A percentile compares a stretch with the other conserved stretches of the same genome.
phyloP scores from a whole-genome alignment of 108 stramenopile species.

The Ochromonas danica region DNA sequence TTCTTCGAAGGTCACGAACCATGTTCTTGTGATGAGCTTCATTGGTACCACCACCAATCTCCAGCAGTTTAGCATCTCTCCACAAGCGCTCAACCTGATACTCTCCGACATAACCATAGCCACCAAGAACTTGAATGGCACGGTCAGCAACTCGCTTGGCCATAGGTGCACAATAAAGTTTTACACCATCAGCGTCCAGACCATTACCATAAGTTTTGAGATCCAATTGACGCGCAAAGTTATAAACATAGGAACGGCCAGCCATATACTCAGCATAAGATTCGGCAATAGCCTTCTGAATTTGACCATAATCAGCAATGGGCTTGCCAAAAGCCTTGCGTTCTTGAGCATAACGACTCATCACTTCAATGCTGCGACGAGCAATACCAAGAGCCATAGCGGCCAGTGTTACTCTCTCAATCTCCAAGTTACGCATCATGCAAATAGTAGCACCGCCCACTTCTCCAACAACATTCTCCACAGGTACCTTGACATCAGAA shows the following conservation, averaged over 20 bases:
- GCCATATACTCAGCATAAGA: constrained; percentile 90
- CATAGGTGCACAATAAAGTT: constrained; percentile 91
- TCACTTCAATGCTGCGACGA: constrained; percentile 81
- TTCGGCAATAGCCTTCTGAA: constrained; percentile 84
- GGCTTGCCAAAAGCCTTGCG: constrained; percentile 84
- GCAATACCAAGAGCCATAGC: constrained; percentile 95
- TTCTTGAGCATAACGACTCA: constrained; percentile 80
- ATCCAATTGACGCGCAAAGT: constrained; percentile 74
- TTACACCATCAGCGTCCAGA: constrained; percentile 95
- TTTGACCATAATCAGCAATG: constrained; percentile 80
- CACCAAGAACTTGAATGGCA: constrained; percentile 91
- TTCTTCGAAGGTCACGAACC: constrained; percentile 49
- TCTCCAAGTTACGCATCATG: constrained; percentile 99
- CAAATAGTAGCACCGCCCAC: constrained; percentile 83
- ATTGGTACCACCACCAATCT: constrained; percentile 98
- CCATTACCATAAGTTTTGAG: constrained; percentile 57
- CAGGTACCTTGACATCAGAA: constrained; percentile 80
- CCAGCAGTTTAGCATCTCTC: constrained; percentile 95
- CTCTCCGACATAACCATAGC: constrained; percentile 96
- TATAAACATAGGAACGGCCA: constrained; percentile 84
- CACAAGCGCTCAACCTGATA: constrained; percentile 93
- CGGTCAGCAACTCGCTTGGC: constrained; percentile 91
- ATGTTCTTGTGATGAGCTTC: constrained; percentile 99
- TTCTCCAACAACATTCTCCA: constrained; percentile 77
- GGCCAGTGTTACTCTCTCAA: constrained; percentile 90